Conservation (phyloP, 164 flowering plant genomes). For the Nymphaea thermarum region DNA sequence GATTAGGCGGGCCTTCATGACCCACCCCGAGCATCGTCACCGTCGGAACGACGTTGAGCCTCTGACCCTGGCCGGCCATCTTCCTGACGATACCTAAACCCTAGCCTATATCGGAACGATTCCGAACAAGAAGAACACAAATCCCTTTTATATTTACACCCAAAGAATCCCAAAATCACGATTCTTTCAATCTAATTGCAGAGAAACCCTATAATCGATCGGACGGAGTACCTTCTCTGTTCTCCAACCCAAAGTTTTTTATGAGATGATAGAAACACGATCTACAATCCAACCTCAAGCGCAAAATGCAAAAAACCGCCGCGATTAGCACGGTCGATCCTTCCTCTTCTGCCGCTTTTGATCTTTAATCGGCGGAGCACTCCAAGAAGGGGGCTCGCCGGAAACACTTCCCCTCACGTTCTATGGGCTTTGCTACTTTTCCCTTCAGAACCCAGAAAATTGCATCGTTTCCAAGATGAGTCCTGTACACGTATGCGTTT, state of each 20-base stretch:
- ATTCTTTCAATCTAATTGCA: background rate
- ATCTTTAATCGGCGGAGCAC: too few relatives aligned
- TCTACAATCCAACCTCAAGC: too few relatives aligned
- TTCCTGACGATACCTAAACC: constrained; percentile 3
- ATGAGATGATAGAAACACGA: too few relatives aligned
- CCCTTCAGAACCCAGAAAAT: constrained; percentile 14
- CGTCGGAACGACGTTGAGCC: constrained; percentile 88
- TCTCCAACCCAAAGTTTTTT: too few relatives aligned
- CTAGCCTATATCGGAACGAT: background rate
- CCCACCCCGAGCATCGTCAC: constrained; percentile 90
- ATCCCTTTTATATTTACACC: background rate
- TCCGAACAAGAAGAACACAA: background rate
- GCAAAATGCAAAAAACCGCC: too few relatives aligned
- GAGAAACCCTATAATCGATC: background rate
- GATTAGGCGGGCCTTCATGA: constrained; percentile 75
- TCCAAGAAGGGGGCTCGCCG: too few relatives aligned
- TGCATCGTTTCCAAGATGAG: too few relatives aligned
- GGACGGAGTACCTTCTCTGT: background rate
- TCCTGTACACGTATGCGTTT: too few relatives aligned
- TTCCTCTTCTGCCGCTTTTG: too few relatives aligned
- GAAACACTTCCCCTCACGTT: too few relatives aligned
- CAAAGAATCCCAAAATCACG: background rate
- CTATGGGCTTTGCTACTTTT: too few relatives aligned
- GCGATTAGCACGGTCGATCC: too few relatives aligned
- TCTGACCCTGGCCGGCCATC: constrained; percentile 87